A percentile compares a stretch with the other conserved stretches of the same genome.
Evolutionary conservation across 345 rosid genomes (phyloP).

Genomic region (Moringa oleifera): DNA sequence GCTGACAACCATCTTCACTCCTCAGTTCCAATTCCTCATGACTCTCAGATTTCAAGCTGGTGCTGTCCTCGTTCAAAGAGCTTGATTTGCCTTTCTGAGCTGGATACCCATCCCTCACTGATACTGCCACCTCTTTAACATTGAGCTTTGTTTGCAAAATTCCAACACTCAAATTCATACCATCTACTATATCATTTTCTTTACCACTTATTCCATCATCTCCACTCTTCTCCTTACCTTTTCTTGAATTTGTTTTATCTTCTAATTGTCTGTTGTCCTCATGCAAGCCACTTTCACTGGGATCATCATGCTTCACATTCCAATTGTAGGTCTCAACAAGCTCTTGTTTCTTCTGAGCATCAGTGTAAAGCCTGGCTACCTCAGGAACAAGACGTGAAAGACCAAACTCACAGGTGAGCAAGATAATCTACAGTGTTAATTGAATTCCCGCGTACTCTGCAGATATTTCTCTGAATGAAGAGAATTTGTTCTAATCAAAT

Average conservation of each 20-base stretch:
- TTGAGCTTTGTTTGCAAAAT: constrained; percentile 33
- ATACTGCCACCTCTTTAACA: constrained; percentile 38
- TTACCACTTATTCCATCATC: constrained; percentile 16
- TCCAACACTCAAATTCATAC: constrained; percentile 26
- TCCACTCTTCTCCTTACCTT: constrained; percentile 34
- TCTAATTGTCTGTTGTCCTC: constrained; percentile 8
- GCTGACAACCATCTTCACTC: constrained; percentile 14
- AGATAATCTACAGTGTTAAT: constrained; percentile 42
- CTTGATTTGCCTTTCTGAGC: constrained; percentile 32
- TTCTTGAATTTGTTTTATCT: constrained; percentile 20
- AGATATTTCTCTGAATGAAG: constrained; percentile 50
- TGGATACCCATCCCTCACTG: constrained; percentile 42
- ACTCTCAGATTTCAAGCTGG: not conserved
- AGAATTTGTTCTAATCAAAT: constrained; percentile 39
- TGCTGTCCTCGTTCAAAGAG: constrained; percentile 20
- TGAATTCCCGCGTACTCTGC: constrained; percentile 46
- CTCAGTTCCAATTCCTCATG: constrained; percentile 6
- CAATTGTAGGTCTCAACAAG: constrained; percentile 40
- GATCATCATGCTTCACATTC: constrained; percentile 24
- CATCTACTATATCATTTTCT: constrained; percentile 31
- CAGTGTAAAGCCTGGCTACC: constrained; percentile 59
- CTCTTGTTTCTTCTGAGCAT: constrained; percentile 50
- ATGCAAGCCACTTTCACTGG: constrained; percentile 22
- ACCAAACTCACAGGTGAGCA: constrained; percentile 35
- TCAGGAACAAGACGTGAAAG: constrained; percentile 50